Evolutionary conservation across 1,284 basidiomycete genomes (phyloP), one percentile per base, ranked within the genome.

Genomic region (Microbotryum intermedium): DNA sequence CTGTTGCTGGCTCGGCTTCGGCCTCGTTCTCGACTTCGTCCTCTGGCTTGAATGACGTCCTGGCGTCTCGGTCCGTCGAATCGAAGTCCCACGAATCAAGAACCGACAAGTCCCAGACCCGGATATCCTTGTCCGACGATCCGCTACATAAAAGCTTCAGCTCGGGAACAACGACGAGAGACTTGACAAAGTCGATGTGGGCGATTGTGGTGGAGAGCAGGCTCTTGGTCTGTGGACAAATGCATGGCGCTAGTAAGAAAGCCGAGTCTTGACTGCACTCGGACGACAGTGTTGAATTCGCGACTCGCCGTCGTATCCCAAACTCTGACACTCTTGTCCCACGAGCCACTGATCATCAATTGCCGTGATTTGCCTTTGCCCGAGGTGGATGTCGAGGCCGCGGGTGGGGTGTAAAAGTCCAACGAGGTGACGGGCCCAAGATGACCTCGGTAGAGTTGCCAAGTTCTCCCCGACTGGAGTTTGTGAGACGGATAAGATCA

Each of bases 151-250:
- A 76, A 18, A 92, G 74, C 6, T 79, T 76, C 9, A 84, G 77
- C 1, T 79, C 75, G 1, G 86, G 82, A 18, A 92, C 76, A 29
- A 88, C 82, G 46, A 84, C 79, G 28, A 94, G 76, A 30, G 81
- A 79, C 76, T 94, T 95, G 61, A 95, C 81, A 69, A 95, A 95
- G 74, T 95, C 91, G 0, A 80, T 77, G 71, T 95, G 91, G 1
- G 84, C 88, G 42, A 68, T 43, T 0, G 85, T 86, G 0, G 85
- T 83, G 0, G 82, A 85, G n/a, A 90, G 74, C 28, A 83, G 64
- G 20, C 76, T 74, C 69, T 83, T 88, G 1, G 82, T 84, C 90
- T 93, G 72, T 45, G 52, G 30, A 39, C 2, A 39, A 7, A 13
- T 11, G 20, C 0, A 39, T 18, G 13, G 16, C 13, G 13, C 34